A percentile compares a stretch with the other conserved stretches of the same genome.
phyloP scores from a whole-genome alignment of 23 red algal genomes.

The Agarophyton chilense region DNA sequence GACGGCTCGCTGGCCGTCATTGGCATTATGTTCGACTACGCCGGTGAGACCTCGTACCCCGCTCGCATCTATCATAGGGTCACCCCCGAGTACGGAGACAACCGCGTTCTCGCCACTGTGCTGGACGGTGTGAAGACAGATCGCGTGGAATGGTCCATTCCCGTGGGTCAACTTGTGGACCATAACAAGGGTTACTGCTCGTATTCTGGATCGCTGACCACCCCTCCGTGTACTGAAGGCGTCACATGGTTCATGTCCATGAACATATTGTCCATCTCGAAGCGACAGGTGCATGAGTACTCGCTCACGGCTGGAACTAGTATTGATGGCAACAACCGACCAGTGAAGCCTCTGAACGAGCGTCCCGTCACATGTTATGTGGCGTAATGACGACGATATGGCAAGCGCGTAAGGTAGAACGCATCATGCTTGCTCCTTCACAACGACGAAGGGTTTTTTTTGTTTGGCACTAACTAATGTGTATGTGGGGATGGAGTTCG shows the following conservation, averaged over 20 bases:
- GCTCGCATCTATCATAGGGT: neutral
- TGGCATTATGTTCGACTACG: slow-evolving; percentile 51
- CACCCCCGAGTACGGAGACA: slow-evolving; percentile 4
- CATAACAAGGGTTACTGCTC: slow-evolving; percentile 54
- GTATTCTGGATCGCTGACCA: slow-evolving; percentile 74
- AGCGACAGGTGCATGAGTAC: slow-evolving; percentile 56
- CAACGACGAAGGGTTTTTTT: neutral
- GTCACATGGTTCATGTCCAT: slow-evolving; percentile 73
- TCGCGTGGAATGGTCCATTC: neutral
- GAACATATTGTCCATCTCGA: slow-evolving; percentile 15
- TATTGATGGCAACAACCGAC: slow-evolving; percentile 59
- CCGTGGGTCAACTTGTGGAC: slow-evolving; percentile 3
- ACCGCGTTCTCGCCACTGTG: neutral
- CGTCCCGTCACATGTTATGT: slow-evolving; percentile 51
- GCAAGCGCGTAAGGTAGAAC: neutral
- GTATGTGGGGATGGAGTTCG: neutral
- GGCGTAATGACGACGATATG: neutral
- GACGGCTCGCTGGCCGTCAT: slow-evolving; percentile 62
- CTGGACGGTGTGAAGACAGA: slow-evolving; percentile 37
- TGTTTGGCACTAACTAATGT: no score
- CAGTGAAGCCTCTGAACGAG: slow-evolving; percentile 61
- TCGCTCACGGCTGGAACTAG: neutral
- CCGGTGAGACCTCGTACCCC: slow-evolving; percentile 23
- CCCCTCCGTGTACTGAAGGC: slow-evolving; percentile 81
- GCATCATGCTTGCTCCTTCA: neutral